Evolutionary conservation across 805 yeast species (phyloP).

Genomic region (Lachancea lanzarotensis): DNA sequence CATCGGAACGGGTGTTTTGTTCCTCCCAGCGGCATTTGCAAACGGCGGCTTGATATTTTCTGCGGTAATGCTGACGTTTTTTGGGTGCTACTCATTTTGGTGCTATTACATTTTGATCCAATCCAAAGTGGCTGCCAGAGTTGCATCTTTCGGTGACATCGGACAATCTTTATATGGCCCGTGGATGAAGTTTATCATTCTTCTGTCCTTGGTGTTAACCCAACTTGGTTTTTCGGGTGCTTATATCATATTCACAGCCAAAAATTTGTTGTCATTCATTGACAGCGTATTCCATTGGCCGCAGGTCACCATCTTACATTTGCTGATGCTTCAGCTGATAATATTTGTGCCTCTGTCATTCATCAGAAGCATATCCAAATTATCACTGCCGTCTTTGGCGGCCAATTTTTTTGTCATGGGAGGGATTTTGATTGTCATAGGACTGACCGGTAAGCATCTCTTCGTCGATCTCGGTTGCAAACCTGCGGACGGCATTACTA

Average conservation of each 20-base stretch:
- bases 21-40: constrained; percentile 60
- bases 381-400: constrained; percentile 62
- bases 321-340: constrained; percentile 50
- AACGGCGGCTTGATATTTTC: constrained; percentile 70
- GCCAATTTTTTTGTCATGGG: constrained; percentile 64
- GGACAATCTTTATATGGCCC: constrained; percentile 58
- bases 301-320: constrained; percentile 35
- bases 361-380: constrained; percentile 67
- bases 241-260: constrained; percentile 71
- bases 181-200: constrained; percentile 57
- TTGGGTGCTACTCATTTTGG: constrained; percentile 70
- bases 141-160: constrained; percentile 74
- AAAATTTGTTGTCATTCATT: constrained; percentile 60
- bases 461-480: constrained; percentile 32
- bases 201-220: constrained; percentile 58
- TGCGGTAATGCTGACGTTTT: constrained; percentile 43
- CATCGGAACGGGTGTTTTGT: constrained; percentile 70
- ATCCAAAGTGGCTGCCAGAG: constrained; percentile 52
- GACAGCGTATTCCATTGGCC: constrained; percentile 39
- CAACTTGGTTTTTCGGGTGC: constrained; percentile 81
- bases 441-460: constrained; percentile 39
- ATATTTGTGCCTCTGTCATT: constrained; percentile 63
- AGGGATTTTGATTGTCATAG: constrained; percentile 60
- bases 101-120: constrained; percentile 62
- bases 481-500: constrained; percentile 46